These are phyloP conservation scores for sorghum (Sorghum bicolor) DNA, from an alignment of 176 grass and related monocot genomes.

Conservation along the genomic window DNA sequence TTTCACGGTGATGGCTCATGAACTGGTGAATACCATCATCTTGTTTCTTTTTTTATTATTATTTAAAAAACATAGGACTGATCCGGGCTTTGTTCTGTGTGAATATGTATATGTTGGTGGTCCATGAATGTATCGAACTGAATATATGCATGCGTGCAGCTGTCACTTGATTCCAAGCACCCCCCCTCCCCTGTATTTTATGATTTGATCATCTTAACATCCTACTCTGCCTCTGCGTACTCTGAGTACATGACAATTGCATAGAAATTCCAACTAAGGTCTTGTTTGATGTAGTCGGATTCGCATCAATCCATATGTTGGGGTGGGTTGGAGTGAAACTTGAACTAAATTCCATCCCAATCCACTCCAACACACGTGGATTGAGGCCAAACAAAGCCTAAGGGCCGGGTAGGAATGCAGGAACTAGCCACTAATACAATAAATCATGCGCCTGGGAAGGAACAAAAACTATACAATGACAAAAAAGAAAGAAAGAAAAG, in stretches of 20 bases:
- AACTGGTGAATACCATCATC: background rate
- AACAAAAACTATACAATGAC: too few species aligned
- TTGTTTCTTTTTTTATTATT: background rate
- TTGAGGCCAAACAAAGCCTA: too few species aligned
- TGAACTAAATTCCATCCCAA: too few species aligned
- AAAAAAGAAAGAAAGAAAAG: too few species aligned
- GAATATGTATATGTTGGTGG: background rate
- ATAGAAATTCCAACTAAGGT: too few species aligned
- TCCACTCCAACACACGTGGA: too few species aligned
- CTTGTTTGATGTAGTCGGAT: too few species aligned
- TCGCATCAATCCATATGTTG: too few species aligned
- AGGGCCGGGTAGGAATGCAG: too few species aligned
- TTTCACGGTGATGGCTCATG: constrained; percentile 2
- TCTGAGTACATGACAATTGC: background rate
- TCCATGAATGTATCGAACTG: background rate
- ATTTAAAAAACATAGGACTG: background rate
- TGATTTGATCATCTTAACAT: background rate
- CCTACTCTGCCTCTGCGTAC: background rate
- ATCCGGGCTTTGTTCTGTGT: background rate
- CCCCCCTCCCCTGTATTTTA: background rate
- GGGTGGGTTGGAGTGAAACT: too few species aligned
- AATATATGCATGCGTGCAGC: background rate
- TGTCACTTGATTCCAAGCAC: background rate
- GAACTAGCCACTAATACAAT: too few species aligned
- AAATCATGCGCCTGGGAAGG: too few species aligned